Evolutionary conservation across 2,329 filamentous ascomycete species (phyloP), one percentile per base, ranked within the genome.

Genomic region (Mycosphaerella arachidis): DNA sequence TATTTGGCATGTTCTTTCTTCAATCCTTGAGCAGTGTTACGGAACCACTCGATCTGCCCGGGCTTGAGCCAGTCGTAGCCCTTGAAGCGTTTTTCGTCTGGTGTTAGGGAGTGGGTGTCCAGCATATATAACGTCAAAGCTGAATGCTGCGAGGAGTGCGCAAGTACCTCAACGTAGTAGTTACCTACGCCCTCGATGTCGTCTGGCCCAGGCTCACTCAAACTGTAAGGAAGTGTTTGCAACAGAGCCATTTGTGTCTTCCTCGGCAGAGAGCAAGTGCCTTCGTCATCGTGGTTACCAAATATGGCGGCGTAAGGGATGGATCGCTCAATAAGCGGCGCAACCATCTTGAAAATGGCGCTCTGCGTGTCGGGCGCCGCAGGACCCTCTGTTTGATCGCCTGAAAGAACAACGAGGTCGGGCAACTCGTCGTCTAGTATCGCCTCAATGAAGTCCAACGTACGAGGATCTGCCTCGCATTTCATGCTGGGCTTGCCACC

Each of bases 21-120:
- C 51, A 97, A 77, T 12, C 85, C 78, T 59, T 87, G 80, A 0
- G 90, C 87, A 0, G 90, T 96, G 64, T 85, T 83, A 66, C 86
- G 87, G 79, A 99, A 99, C 94, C 94, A 99, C 58, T 90, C 86
- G 60, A 97, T 96, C 75, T 99, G 94, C 67, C 85, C 92, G 48
- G 87, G 87, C 77, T 97, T 97, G 71, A 99, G 79, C 94, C 94
- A 99, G 76, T 97, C 93, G 73, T 99, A 99, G 52, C 94, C 94
- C n/a, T 86, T 85, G 73, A 87, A 97, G 61, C 90, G 86, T 58
- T 86, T 85, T 76, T 97, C 91, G 71, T 99, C 90, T 0, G 92
- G 92, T 5, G 91, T 91, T 75, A 97, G 96, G 4, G 90, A 83
- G 73, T 99, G 94, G 0, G 92, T 92, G 75, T 99, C 94, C 48